Conservation (phyloP, 2,329 filamentous ascomycete genomes). For the Xylariaceae sp. region DNA sequence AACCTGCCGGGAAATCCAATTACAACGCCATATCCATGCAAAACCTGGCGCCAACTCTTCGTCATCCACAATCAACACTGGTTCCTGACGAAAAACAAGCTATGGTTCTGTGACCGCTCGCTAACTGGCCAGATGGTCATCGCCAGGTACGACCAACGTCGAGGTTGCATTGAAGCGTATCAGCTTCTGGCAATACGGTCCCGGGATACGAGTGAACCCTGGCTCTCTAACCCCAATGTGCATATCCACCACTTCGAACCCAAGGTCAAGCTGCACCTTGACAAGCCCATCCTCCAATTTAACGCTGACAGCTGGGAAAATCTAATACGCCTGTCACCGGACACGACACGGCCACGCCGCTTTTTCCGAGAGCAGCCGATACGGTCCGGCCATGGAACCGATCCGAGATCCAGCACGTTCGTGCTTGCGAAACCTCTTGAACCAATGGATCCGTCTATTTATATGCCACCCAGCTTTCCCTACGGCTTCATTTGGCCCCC, state of each 20-base stretch:
- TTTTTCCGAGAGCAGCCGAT: conserved; percentile 53
- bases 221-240: conserved; percentile 61
- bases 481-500: conserved; percentile 72
- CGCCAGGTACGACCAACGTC: conserved; percentile 67
- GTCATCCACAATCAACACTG: conserved; percentile 72
- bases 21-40: conserved; percentile 52
- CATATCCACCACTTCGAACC: conserved; percentile 72
- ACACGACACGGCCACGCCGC: conserved; percentile 25
- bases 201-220: conserved; percentile 53
- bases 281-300: conserved; percentile 65
- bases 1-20: conserved; percentile 58
- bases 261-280: conserved; percentile 64
- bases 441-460: conserved; percentile 35
- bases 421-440: conserved; percentile 56
- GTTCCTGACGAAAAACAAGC: conserved; percentile 74
- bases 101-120: conserved; percentile 79
- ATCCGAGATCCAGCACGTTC: conserved; percentile 62
- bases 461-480: conserved; percentile 35
- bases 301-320: conserved; percentile 31
- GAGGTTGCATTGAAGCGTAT: conserved; percentile 76
- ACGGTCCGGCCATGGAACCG: conserved; percentile 42
- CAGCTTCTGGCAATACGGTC: conserved; percentile 64
- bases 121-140: conserved; percentile 72
- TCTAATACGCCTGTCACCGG: conserved; percentile 19
- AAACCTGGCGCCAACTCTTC: conserved; percentile 68